Percentiles rank a stretch among this genome's conserved stretches.
These are phyloP conservation scores for Anethum foeniculum DNA, from an alignment of 140 eudicot species.

Conservation along the genomic window DNA sequence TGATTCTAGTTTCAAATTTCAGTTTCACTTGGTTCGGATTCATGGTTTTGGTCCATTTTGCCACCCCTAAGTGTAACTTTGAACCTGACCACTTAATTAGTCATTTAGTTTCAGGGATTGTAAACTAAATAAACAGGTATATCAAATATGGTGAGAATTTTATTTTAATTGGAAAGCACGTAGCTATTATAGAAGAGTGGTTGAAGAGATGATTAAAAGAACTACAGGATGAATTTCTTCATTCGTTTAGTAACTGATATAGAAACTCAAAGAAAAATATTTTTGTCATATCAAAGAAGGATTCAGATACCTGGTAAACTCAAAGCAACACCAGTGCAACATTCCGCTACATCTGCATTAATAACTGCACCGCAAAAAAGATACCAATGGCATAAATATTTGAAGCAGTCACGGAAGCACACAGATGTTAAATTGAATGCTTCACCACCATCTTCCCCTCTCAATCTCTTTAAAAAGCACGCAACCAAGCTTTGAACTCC, in stretches of 20 bases:
- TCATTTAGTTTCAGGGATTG: neutral
- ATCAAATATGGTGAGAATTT: neutral
- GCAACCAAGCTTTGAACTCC: conserved; percentile 87
- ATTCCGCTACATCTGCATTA: conserved; percentile 92
- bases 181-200: neutral
- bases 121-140: neutral
- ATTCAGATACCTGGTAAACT: conserved; percentile 69
- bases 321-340: conserved; percentile 91
- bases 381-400: neutral
- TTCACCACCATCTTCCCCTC: conserved; percentile 89
- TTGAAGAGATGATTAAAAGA: neutral
- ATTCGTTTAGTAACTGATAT: neutral
- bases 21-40: too few relatives aligned
- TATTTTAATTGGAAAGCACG: neutral
- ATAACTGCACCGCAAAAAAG: conserved; percentile 39
- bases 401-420: too few relatives aligned
- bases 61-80: neutral
- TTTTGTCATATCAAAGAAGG: neutral
- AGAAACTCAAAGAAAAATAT: neutral
- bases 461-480: conserved; percentile 64
- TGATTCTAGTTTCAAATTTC: too few relatives aligned
- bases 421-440: neutral
- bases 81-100: neutral
- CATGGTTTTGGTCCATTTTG: too few relatives aligned
- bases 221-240: neutral